Evolutionary conservation across 2,329 filamentous ascomycete species (phyloP), one percentile per base, ranked within the genome.

Genomic region (Zymoseptoria pseudotritici): DNA sequence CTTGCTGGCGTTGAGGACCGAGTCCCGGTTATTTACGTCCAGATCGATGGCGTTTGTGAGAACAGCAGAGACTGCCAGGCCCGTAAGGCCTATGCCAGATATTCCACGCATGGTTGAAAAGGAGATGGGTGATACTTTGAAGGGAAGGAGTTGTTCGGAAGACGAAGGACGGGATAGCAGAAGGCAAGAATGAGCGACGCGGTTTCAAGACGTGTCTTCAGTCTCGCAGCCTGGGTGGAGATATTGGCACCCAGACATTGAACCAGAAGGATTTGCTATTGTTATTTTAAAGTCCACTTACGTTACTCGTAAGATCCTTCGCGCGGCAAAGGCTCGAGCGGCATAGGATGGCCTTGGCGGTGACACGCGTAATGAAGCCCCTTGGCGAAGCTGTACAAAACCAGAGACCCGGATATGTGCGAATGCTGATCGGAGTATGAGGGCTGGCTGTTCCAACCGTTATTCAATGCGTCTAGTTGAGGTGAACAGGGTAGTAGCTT

Each of bases 31-130:
- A 21, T 58, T 55, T 17, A 62, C 8, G 26, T 65, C 59, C 31
- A 65, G 36, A 2, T 62, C 61, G 50, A 65, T 61, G n/a, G 63
- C 61, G 22, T 50, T 53, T 4, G 59, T 53, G 21, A 57, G 13
- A 2, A 17, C 36, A 7, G 36, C 36, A 5, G 36, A 46, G 17
- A 46, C 4, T 4, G 36, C 36, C 11, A 46, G 36, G 36, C 36
- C 7, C 36, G 13, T n/a, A 4, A 46, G 36, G 36, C 36, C 36
- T 17, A 46, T n/a, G 11, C 17, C 13, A 17, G 36, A 46, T n/a
- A 46, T 17, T 7, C 13, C 36, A 46, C 36, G 36, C 36, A 46
- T 46, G 17, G 7, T n/a, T 17, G 36, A 46, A n/a, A 13, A 17
- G 36, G 13, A 7, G 7, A 17, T 46, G 36, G 17, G 36, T 17